Percentiles rank a stretch among this genome's conserved stretches.
phyloP scores from a whole-genome alignment of 139 green algal genomes.

The Chlorella vulgaris region DNA sequence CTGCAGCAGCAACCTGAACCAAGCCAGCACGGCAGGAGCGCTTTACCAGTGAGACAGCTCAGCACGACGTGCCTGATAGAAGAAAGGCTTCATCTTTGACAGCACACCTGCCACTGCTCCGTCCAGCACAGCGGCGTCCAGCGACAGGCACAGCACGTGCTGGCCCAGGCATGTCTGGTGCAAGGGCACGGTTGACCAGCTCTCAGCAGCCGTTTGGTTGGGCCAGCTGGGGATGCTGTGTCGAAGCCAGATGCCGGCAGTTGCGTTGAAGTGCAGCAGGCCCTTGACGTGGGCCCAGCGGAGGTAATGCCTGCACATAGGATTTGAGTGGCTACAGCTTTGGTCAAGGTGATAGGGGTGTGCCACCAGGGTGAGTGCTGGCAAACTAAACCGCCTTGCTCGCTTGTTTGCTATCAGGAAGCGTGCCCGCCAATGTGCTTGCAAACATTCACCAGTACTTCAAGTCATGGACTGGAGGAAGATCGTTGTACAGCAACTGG shows the following conservation, averaged over 20 bases:
- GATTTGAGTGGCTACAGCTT: no score
- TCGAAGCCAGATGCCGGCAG: not conserved
- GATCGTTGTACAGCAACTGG: not conserved
- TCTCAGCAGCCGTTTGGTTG: not conserved
- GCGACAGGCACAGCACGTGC: not conserved
- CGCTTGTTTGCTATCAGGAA: no score
- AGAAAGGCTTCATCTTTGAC: not conserved
- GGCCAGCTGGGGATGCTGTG: not conserved
- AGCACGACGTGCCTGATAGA: not conserved
- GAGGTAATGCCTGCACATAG: not conserved
- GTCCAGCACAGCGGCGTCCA: not conserved
- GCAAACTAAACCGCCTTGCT: not conserved
- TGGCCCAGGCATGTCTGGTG: not conserved
- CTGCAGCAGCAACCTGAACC: not conserved
- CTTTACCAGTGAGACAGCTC: not conserved
- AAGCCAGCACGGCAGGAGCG: not conserved
- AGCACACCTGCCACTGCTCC: not conserved
- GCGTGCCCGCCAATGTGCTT: no score
- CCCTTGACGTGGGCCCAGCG: slow-evolving; percentile 1
- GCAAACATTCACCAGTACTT: not conserved
- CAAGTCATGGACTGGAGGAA: not conserved
- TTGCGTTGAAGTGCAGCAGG: not conserved
- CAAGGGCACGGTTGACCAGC: not conserved
- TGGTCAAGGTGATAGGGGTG: not conserved
- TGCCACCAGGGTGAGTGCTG: not conserved